Percentiles rank a stretch among this genome's conserved stretches.
Evolutionary conservation across 306 rosid species (phyloP).

Genomic region (Gillenia trifoliata): DNA sequence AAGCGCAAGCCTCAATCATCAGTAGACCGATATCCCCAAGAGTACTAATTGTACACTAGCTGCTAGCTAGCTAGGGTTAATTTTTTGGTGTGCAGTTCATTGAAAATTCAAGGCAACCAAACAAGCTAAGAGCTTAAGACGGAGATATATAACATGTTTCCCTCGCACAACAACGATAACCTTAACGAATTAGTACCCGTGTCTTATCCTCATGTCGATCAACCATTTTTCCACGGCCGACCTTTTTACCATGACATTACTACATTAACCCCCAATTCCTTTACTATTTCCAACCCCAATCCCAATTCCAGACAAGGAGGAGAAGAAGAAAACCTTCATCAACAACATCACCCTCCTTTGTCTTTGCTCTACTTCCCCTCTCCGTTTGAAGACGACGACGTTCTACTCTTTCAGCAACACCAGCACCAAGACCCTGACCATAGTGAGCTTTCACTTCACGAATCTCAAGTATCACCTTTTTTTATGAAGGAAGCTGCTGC

Average conservation of each 20-base stretch:
- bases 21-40: background rate
- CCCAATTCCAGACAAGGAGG: conserved; percentile 19
- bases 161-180: background rate
- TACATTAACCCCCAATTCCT: conserved; percentile 9
- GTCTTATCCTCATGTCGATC: conserved; percentile 36
- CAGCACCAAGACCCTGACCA: conserved; percentile 13
- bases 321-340: background rate
- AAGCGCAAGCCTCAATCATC: conserved; percentile 24
- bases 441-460: background rate
- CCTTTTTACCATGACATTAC: conserved; percentile 35
- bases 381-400: conserved; percentile 40
- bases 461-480: background rate
- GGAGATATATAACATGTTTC: background rate
- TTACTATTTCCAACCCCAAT: background rate
- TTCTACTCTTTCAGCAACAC: conserved; percentile 24
- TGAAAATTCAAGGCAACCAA: background rate
- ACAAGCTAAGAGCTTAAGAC: background rate
- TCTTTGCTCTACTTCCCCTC: conserved; percentile 48
- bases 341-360: conserved; percentile 23
- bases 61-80: conserved; percentile 3
- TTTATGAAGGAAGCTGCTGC: background rate
- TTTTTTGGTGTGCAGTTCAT: background rate
- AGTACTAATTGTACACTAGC: background rate
- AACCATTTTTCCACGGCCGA: conserved; percentile 18
- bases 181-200: conserved; percentile 13